Evolutionary conservation across 176 grass and related monocot species (phyloP).

Genomic region (Dactylis glomerata): DNA sequence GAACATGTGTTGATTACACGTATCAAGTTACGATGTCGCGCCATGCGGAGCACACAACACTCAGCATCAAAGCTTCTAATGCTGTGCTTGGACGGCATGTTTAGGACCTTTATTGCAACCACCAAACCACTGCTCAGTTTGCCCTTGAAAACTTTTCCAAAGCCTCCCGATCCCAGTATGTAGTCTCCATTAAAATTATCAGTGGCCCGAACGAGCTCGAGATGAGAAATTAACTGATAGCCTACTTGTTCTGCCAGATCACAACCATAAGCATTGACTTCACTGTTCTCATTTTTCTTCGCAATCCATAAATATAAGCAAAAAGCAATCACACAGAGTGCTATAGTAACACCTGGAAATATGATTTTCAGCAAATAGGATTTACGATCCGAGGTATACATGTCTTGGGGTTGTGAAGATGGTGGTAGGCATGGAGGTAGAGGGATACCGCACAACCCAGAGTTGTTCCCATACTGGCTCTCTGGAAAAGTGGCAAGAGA

Average conservation of each 20-base stretch:
- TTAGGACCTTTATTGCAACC: background rate
- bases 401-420: no score
- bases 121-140: background rate
- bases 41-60: background rate
- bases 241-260: no score
- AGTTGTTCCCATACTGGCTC: slow-evolving; percentile 71
- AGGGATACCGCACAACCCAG: slow-evolving; percentile 74
- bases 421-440: slow-evolving; percentile 7
- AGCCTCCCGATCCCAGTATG: background rate
- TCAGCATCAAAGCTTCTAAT: background rate
- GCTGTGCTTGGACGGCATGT: background rate
- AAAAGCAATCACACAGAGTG: background rate
- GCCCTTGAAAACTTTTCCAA: background rate
- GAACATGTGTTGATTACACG: background rate
- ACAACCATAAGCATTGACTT: background rate
- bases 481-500: slow-evolving; percentile 66
- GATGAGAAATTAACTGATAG: background rate
- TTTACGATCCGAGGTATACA: no score
- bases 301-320: background rate
- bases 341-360: background rate
- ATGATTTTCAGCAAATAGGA: no score
- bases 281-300: background rate
- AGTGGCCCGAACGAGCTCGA: background rate
- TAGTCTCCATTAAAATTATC: background rate
- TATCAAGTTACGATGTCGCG: background rate